Percentiles rank a stretch among this genome's conserved stretches.
These are phyloP conservation scores for Phalaenopsis hybrid DNA, from an alignment of 116 monocot genomes.

Conservation along the genomic window DNA sequence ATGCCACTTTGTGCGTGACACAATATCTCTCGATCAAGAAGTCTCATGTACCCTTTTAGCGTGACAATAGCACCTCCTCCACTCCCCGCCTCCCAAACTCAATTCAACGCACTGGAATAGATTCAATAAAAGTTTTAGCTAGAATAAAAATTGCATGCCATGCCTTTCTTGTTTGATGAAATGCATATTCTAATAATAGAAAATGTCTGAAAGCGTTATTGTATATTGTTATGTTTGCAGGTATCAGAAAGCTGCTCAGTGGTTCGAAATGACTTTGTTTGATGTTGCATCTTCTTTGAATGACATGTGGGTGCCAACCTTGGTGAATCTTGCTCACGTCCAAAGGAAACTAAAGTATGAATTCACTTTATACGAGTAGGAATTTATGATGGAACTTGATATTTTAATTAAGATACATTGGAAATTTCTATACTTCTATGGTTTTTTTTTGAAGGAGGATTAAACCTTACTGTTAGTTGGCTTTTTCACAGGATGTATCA, in stretches of 20 bases:
- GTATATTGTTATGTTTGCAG: slow-evolving; percentile 23
- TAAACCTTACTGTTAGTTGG: neutral
- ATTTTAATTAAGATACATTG: neutral
- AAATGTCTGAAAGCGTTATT: neutral
- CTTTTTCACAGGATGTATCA: slow-evolving; percentile 59
- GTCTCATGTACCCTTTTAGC: too few species aligned
- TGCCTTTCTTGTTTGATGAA: neutral
- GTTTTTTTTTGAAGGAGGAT: neutral
- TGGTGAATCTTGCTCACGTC: slow-evolving; percentile 87
- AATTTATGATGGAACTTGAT: neutral
- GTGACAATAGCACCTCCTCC: too few species aligned
- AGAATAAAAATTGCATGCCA: neutral
- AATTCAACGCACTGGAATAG: too few species aligned
- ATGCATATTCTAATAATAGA: neutral
- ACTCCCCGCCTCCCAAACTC: too few species aligned
- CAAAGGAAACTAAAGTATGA: slow-evolving; percentile 82
- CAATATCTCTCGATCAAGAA: too few species aligned
- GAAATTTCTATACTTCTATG: neutral
- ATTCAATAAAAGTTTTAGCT: neutral
- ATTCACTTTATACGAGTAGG: neutral
- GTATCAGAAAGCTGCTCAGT: slow-evolving; percentile 75
- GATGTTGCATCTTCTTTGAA: slow-evolving; percentile 54
- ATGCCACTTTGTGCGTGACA: too few species aligned
- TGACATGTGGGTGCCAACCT: slow-evolving; percentile 94
- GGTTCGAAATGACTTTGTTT: slow-evolving; percentile 81